These are phyloP conservation scores for Chrysosporium keratinophilum DNA, from an alignment of 2,329 filamentous ascomycete genomes.

Conservation along the genomic window DNA sequence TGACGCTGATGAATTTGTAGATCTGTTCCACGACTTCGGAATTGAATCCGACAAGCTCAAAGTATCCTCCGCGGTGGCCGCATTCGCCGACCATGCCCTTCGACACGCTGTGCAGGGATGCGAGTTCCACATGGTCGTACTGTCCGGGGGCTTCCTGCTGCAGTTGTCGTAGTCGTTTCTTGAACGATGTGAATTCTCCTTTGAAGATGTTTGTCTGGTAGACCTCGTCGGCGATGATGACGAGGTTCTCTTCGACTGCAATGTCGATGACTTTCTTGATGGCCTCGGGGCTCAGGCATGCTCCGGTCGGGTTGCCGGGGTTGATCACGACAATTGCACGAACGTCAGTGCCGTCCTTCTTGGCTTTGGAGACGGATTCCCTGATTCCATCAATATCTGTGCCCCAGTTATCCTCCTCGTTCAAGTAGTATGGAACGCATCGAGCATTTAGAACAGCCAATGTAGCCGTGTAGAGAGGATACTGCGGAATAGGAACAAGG, in stretches of 20 bases:
- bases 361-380: slow-evolving; percentile 61
- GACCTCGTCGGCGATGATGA: slow-evolving; percentile 91
- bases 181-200: slow-evolving; percentile 93
- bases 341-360: slow-evolving; percentile 68
- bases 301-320: slow-evolving; percentile 93
- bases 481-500: slow-evolving; percentile 92
- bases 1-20: slow-evolving; percentile 98
- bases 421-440: slow-evolving; percentile 86
- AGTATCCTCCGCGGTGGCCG: slow-evolving; percentile 94
- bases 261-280: slow-evolving; percentile 79
- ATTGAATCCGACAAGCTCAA: slow-evolving; percentile 88
- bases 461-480: slow-evolving; percentile 93
- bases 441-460: slow-evolving; percentile 73
- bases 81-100: slow-evolving; percentile 99
- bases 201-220: slow-evolving; percentile 99
- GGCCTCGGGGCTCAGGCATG: slow-evolving; percentile 66
- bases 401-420: slow-evolving; percentile 77
- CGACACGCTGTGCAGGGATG: slow-evolving; percentile 82
- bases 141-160: slow-evolving; percentile 63
- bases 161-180: slow-evolving; percentile 68
- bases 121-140: slow-evolving; percentile 80
- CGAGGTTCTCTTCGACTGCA: slow-evolving; percentile 71
- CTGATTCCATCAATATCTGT: slow-evolving; percentile 75
- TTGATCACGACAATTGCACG: slow-evolving; percentile 96
- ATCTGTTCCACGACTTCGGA: slow-evolving; percentile 78